Conservation (phyloP, 495 filamentous ascomycete species). For the Trichoderma parareesei region DNA sequence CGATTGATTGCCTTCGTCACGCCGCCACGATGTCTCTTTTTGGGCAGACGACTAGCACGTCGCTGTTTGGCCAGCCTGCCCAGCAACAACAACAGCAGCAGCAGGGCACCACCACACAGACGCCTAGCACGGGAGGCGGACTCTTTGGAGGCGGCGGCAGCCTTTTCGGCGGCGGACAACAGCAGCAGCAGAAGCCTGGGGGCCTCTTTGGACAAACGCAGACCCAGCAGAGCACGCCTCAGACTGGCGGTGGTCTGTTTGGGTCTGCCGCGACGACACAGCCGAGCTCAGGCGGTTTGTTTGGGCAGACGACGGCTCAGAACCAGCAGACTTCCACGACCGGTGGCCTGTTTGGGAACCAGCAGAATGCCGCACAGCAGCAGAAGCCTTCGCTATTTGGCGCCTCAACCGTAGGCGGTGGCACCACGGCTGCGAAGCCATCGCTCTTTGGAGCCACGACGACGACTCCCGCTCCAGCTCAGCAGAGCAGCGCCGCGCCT, state of each 20-base stretch:
- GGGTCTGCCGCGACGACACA: neutral
- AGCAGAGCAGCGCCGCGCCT: neutral
- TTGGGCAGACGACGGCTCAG: neutral
- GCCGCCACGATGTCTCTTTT: conserved; percentile 8
- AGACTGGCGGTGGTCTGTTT: conserved; percentile 4
- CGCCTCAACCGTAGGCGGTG: conserved; percentile 11
- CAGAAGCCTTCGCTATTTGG: conserved; percentile 11
- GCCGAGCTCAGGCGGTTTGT: neutral
- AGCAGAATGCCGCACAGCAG: neutral
- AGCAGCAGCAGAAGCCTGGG: conserved; percentile 16
- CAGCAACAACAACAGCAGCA: conserved; percentile 5
- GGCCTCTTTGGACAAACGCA: conserved; percentile 19
- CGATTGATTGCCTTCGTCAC: neutral
- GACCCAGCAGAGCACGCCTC: neutral
- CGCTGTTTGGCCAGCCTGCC: conserved; percentile 15
- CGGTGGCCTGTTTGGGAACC: conserved; percentile 17
- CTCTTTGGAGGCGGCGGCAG: neutral
- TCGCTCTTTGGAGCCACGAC: conserved; percentile 20
- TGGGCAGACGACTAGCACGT: conserved; percentile 8
- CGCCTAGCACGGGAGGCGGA: conserved; percentile 5
- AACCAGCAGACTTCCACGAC: neutral
- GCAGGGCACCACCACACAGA: neutral
- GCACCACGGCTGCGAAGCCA: conserved; percentile 16
- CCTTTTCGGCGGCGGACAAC: conserved; percentile 4
- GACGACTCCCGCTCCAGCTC: conserved; percentile 4